Evolutionary conservation across 768 basidiomycete species (phyloP).

Genomic region (Phylloporus sp.): DNA sequence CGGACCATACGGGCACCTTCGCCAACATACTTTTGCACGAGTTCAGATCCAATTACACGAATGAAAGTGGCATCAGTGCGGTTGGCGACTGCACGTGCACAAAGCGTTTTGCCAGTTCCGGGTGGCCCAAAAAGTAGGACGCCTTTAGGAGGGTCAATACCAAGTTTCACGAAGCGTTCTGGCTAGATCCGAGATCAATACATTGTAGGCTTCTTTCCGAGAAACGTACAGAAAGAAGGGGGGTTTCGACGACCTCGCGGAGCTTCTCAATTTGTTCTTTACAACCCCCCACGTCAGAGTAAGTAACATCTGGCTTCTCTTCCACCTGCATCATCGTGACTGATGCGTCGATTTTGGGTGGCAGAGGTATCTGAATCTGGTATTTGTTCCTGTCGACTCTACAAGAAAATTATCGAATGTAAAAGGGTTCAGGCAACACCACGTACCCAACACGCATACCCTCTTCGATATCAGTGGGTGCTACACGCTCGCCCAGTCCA

Average conservation of each 20-base stretch:
- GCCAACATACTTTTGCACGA: slow-evolving; percentile 99
- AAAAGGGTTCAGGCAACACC: background rate
- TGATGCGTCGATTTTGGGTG: slow-evolving; percentile 97
- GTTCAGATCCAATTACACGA: slow-evolving; percentile 96
- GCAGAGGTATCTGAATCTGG: slow-evolving; percentile 97
- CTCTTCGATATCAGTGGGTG: slow-evolving; percentile 98
- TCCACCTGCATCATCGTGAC: slow-evolving; percentile 99
- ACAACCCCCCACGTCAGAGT: slow-evolving; percentile 96
- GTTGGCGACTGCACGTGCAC: slow-evolving; percentile 97
- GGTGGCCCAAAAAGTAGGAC: slow-evolving; percentile 94
- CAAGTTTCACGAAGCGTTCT: slow-evolving; percentile 96
- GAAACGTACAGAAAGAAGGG: slow-evolving; percentile 76
- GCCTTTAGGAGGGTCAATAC: slow-evolving; percentile 98
- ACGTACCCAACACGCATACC: slow-evolving; percentile 99
- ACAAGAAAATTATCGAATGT: slow-evolving; percentile 6
- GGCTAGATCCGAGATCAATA: slow-evolving; percentile 54
- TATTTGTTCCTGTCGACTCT: slow-evolving; percentile 96
- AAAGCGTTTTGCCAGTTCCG: slow-evolving; percentile 98
- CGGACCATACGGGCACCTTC: slow-evolving; percentile 99
- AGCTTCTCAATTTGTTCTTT: slow-evolving; percentile 99
- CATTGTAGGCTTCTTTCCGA: background rate
- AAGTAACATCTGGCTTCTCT: slow-evolving; percentile 97
- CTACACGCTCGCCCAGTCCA: slow-evolving; percentile 91
- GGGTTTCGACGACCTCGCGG: slow-evolving; percentile 95
- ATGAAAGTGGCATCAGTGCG: slow-evolving; percentile 99